Evolutionary conservation across 495 filamentous ascomycete genomes (phyloP), one percentile per base, ranked within the genome.

Genomic region (Emericellopsis terricola): DNA sequence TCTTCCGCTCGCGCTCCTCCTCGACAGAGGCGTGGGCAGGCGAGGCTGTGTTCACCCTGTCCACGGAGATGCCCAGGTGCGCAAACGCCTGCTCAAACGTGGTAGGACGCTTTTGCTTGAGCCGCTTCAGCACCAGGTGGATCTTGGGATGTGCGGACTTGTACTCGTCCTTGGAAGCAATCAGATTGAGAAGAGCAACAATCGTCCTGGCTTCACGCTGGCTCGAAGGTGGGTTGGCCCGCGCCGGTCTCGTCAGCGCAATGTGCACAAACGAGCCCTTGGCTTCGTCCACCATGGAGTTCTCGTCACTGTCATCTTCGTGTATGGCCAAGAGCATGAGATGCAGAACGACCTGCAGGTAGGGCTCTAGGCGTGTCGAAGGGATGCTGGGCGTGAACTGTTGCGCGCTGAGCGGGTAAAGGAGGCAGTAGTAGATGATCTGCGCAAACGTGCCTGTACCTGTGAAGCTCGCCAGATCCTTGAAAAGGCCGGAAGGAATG

Each of bases 341-440:
- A 52, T 96, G 89, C 24, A 99, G 54, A 9, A 92, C 72, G 20
- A 94, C 76, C 45, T 94, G 85, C 21, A 96, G 51, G 62, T 89
- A 94, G 3, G 79, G 78, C 52, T 99, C 89, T 19, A 94, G 63
- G 26, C 87, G 66, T 3, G 85, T 92, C 6, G 62, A 57, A 16
- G 80, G 84, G 24, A 94, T 78, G 17, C 57, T 63, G 3, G 80
- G 76, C 1, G 75, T 81, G 8, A 68, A 56, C 16, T 65, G 58
- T 36, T 72, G 67, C 27, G 69, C 73, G 15, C 69, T 67, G 13
- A 85, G 56, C 4, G 75, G 65, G 48, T 87, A 93, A 28, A 78
- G 65, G 3, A 99, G 63, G 24, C 79, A 80, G 52, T 87, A 86
- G 51, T 82, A 87, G 21, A 94, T 73, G 33, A 94, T 71, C 50